Evolutionary conservation across 805 yeast species (phyloP), one percentile per base, ranked within the genome.

Genomic region (Candida awuae): DNA sequence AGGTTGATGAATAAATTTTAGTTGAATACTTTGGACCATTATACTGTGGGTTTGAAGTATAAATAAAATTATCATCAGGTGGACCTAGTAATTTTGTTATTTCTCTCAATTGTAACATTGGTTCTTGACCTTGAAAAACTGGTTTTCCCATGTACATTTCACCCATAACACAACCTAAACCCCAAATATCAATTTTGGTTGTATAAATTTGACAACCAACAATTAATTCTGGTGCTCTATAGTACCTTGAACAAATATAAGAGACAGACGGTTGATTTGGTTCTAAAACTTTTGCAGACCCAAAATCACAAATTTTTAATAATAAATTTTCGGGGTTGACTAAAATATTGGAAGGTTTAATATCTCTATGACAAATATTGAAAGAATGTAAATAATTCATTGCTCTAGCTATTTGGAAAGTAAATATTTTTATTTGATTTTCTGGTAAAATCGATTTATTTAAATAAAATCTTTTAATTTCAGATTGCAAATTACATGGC

Each of bases 141-240:
- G 97, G 95, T 56, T 77, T 80, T 13, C 97, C 97, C 46, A 87
- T 71, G 41, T 82, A 70, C 84, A 92, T 80, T 62, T 92, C 98
- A 12, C 97, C 96, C 44, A 92, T 65, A 26, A 92, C 95, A 66
- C 98, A 90, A 1, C 97, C 99, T 43, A 90, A 67, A 14, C 97
- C 95, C 99, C 99, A 92, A 53, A 88, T 82, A 60, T 92, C 99
- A 43, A 92, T 90, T 54, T 87, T 84, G 3, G 94, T 80, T 4
- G 94, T 77, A 59, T 92, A 92, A 28, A 80, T 72, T 43, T 88
- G 76, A 51, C 87, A 82, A 2, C 98, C 98, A 39, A 92, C 78
- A 55, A 92, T 84, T 44, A 92, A 71, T 61, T 92, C 99, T 1
- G 99, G 99, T 1, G 97, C 94, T 51, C 97, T 74, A 62, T 88